phyloP scores from a whole-genome alignment of 805 yeast species.

The Crinitomyces ghanaensis region DNA sequence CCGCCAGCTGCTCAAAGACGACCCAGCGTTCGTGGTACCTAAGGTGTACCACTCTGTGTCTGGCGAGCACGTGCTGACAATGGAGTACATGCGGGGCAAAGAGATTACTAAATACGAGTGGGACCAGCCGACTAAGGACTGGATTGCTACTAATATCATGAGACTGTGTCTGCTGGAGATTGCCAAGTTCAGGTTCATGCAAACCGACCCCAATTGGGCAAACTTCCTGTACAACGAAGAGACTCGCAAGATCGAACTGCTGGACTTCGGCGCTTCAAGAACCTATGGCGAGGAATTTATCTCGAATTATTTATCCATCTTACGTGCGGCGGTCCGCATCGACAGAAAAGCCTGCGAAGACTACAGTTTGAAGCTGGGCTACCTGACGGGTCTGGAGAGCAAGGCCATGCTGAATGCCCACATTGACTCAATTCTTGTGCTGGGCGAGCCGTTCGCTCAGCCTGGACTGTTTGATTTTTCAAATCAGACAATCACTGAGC shows the following conservation, averaged over 20 bases:
- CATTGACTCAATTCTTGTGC: slow-evolving; percentile 74
- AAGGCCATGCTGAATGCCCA: slow-evolving; percentile 85
- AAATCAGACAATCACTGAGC: slow-evolving; percentile 83
- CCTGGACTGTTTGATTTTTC: slow-evolving; percentile 51
- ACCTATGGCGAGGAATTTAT: slow-evolving; percentile 62
- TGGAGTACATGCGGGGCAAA: slow-evolving; percentile 76
- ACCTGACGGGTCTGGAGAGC: slow-evolving; percentile 83
- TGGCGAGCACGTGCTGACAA: slow-evolving; percentile 75
- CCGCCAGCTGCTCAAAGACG: slow-evolving; percentile 46
- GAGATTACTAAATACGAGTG: slow-evolving; percentile 68
- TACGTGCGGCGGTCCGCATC: slow-evolving; percentile 61
- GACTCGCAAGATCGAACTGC: slow-evolving; percentile 66
- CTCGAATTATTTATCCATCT: slow-evolving; percentile 51
- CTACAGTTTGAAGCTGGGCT: slow-evolving; percentile 67
- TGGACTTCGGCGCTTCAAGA: slow-evolving; percentile 95
- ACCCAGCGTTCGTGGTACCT: slow-evolving; percentile 67
- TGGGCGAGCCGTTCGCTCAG: slow-evolving; percentile 82
- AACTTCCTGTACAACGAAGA: slow-evolving; percentile 72
- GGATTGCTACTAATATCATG: slow-evolving; percentile 81
- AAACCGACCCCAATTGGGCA: slow-evolving; percentile 99
- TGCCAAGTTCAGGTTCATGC: slow-evolving; percentile 81
- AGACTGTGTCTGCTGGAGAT: slow-evolving; percentile 77
- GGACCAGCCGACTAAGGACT: slow-evolving; percentile 62
- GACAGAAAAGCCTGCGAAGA: slow-evolving; percentile 55
- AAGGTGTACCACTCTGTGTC: slow-evolving; percentile 64